Conservation (phyloP, 306 rosid species). For the apple (Malus domestica) region DNA sequence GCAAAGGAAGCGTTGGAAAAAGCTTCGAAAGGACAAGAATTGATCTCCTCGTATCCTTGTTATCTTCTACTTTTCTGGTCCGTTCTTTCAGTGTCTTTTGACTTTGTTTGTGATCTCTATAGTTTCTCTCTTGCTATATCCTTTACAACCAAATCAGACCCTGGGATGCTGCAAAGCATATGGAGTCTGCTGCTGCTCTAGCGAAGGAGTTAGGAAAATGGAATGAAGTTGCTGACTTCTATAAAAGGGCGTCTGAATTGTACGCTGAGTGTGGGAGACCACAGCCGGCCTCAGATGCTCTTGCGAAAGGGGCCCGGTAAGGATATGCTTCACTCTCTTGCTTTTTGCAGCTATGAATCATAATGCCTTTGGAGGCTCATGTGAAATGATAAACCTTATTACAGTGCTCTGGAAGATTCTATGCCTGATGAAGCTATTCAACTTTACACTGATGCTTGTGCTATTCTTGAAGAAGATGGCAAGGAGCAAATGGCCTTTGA, state of each 20-base stretch:
- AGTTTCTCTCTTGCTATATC: slow-evolving; percentile 15
- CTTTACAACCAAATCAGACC: slow-evolving; percentile 63
- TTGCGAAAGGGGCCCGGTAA: slow-evolving; percentile 93
- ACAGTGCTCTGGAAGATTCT: slow-evolving; percentile 81
- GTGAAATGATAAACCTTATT: slow-evolving; percentile 2
- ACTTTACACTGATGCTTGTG: slow-evolving; percentile 75
- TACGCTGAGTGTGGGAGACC: slow-evolving; percentile 75
- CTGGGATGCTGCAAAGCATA: slow-evolving; percentile 97
- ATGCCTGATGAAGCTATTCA: slow-evolving; percentile 80
- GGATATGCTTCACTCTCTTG: background rate
- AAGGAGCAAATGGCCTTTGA: slow-evolving; percentile 98
- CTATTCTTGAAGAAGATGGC: slow-evolving; percentile 83
- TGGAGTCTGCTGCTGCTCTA: slow-evolving; percentile 90
- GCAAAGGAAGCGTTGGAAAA: slow-evolving; percentile 83
- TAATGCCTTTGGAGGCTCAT: background rate
- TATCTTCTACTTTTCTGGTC: background rate
- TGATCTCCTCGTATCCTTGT: slow-evolving; percentile 96
- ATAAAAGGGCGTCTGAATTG: slow-evolving; percentile 76
- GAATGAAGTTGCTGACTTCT: slow-evolving; percentile 81
- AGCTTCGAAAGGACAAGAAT: slow-evolving; percentile 94
- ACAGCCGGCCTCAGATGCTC: slow-evolving; percentile 94
- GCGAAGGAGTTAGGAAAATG: slow-evolving; percentile 79
- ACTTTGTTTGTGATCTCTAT: background rate
- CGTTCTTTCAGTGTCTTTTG: background rate
- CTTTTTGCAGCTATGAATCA: background rate